Conservation (phyloP, 495 filamentous ascomycete species). For the Penicillium simplicissimum region DNA sequence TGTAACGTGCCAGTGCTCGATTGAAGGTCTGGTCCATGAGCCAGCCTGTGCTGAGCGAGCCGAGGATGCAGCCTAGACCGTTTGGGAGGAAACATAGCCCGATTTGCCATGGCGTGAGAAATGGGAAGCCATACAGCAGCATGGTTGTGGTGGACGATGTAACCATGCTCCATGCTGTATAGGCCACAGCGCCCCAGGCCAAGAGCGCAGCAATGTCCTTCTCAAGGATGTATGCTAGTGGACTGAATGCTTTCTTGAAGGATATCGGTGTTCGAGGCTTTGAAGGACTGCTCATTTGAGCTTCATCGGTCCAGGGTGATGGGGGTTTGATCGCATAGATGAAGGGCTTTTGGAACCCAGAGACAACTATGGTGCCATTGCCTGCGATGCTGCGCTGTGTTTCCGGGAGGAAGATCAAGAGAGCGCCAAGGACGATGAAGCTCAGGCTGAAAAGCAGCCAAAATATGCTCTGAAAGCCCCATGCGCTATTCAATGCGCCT, state of each 20-base stretch:
- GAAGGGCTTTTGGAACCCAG: slow-evolving; percentile 5
- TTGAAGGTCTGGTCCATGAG: slow-evolving; percentile 21
- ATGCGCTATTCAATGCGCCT: not conserved
- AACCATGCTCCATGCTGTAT: slow-evolving; percentile 11
- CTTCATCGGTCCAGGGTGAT: not conserved
- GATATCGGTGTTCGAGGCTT: not conserved
- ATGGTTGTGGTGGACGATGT: slow-evolving; percentile 9
- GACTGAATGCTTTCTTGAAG: slow-evolving; percentile 1
- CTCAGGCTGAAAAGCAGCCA: slow-evolving; percentile 1
- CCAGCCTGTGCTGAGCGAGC: slow-evolving; percentile 23
- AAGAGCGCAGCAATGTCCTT: slow-evolving; percentile 4
- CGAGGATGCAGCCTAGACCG: slow-evolving; percentile 22
- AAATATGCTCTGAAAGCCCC: slow-evolving; percentile 9
- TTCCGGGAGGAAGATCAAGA: slow-evolving; percentile 7
- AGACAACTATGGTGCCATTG: not conserved
- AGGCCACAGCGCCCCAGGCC: slow-evolving; percentile 6
- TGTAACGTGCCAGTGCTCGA: slow-evolving; percentile 9
- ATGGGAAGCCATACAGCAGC: slow-evolving; percentile 5
- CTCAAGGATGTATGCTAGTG: not conserved
- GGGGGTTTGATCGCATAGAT: slow-evolving; percentile 6
- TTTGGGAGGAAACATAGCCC: slow-evolving; percentile 10
- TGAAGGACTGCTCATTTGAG: not conserved
- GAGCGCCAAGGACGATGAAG: slow-evolving; percentile 1
- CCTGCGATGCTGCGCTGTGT: slow-evolving; percentile 9
- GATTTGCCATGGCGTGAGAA: slow-evolving; percentile 1